These are phyloP conservation scores for Choiromyces venosus DNA, from an alignment of 495 filamentous ascomycete genomes.

Conservation along the genomic window DNA sequence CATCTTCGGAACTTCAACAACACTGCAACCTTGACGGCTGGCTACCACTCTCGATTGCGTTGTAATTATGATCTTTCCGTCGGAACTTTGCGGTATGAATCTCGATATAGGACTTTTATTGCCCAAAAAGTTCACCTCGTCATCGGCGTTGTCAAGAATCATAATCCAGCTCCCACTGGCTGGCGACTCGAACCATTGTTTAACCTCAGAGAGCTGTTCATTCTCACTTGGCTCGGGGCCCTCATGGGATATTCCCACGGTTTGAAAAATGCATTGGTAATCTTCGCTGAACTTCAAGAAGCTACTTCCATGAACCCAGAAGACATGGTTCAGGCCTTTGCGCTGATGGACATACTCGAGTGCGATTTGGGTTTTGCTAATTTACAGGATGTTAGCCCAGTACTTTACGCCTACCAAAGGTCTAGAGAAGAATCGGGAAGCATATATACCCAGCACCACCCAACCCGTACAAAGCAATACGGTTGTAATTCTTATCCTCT, in stretches of 20 bases:
- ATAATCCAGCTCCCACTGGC: slow-evolving; percentile 25
- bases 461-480: slow-evolving; percentile 45
- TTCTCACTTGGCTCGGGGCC: slow-evolving; percentile 17
- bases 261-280: slow-evolving; percentile 14
- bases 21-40: background rate
- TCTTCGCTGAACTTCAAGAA: slow-evolving; percentile 23
- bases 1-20: slow-evolving; percentile 10
- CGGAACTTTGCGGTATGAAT: background rate
- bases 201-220: slow-evolving; percentile 7
- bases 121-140: slow-evolving; percentile 17
- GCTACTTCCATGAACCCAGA: slow-evolving; percentile 29
- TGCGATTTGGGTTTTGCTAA: slow-evolving; percentile 50
- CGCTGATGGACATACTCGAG: slow-evolving; percentile 47
- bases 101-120: slow-evolving; percentile 10
- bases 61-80: slow-evolving; percentile 25
- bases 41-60: slow-evolving; percentile 11
- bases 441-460: slow-evolving; percentile 49
- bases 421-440: background rate
- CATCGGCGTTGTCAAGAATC: slow-evolving; percentile 31
- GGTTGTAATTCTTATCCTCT: slow-evolving; percentile 16
- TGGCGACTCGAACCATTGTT: slow-evolving; percentile 23
- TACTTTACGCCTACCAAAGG: slow-evolving; percentile 1
- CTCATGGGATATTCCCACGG: slow-evolving; percentile 12
- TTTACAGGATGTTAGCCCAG: background rate
- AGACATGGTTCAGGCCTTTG: slow-evolving; percentile 12